A percentile compares a stretch with the other conserved stretches of the same genome.
Conservation (phyloP, 371 early-diverging fungal species). For the Nematocida minor region DNA sequence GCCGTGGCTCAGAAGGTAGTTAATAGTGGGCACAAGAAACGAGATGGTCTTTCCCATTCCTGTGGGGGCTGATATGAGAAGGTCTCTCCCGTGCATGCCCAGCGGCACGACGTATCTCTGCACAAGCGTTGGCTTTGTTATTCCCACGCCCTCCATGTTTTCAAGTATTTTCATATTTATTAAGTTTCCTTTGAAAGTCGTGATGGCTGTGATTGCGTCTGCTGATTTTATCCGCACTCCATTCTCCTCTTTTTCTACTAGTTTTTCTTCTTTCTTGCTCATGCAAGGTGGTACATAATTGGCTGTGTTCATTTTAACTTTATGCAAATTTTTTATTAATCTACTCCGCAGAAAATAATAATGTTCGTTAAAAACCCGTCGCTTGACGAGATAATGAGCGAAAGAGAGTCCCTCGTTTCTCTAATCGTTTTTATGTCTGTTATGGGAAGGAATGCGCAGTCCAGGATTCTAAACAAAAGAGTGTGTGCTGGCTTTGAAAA, state of each 20-base stretch:
- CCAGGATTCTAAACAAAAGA: slow-evolving; percentile 49
- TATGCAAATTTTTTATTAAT: slow-evolving; percentile 44
- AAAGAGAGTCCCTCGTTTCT: not conserved
- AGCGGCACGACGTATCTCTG: slow-evolving; percentile 82
- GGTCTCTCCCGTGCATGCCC: slow-evolving; percentile 86
- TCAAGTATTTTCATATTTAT: slow-evolving; percentile 57
- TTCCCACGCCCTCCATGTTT: slow-evolving; percentile 81
- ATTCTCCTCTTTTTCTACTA: not conserved
- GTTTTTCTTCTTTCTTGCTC: not conserved
- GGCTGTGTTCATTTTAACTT: not conserved
- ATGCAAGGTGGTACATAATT: slow-evolving; percentile 30
- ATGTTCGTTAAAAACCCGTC: slow-evolving; percentile 40
- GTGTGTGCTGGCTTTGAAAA: slow-evolving; percentile 11
- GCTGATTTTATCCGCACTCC: slow-evolving; percentile 16
- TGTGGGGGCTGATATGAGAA: slow-evolving; percentile 97
- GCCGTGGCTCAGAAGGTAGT: not conserved
- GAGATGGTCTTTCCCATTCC: slow-evolving; percentile 82
- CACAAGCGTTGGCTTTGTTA: slow-evolving; percentile 85
- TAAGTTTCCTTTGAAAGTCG: slow-evolving; percentile 41
- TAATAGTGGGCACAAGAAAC: slow-evolving; percentile 68
- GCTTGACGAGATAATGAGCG: slow-evolving; percentile 20
- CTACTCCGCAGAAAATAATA: not conserved
- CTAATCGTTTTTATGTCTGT: slow-evolving; percentile 56
- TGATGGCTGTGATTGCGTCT: slow-evolving; percentile 14
- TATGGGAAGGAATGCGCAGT: slow-evolving; percentile 57